Base-by-base conservation (phyloP, 2,329 filamentous ascomycete species). In the Ceratocystis alfenasii region DNA sequence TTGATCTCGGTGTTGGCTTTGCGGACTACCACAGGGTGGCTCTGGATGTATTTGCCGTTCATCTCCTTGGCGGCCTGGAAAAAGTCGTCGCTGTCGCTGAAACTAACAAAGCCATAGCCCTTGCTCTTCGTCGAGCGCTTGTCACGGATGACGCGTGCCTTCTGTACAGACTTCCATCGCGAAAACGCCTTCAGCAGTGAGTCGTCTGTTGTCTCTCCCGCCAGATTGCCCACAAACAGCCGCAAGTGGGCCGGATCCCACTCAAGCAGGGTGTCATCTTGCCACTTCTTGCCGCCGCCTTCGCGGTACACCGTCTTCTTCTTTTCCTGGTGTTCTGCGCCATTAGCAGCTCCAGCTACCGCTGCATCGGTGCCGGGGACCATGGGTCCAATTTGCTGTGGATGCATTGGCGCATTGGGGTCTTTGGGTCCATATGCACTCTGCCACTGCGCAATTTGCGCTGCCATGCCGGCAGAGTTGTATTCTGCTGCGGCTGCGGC, bases 31-130 rank as follows among this genome's bases (percentile, higher is more conserved):
- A 96, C 89, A 0, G 94, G 94, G 75, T 97, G 94, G 74, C 91
- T 96, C 72, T 95, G 93, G 73, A 99, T 97, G 76, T 99, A 99
- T 78, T 99, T 97, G 71, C 92, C 92, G 72, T 96, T 89, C 94
- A 97, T 97, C 78, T 97, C 93, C 77, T 94, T 91, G 72, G 91
- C 93, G 1, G 94, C 93, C 72, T 90, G 85, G 80, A 99, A 97
- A 75, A 95, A 97, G 73, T 96, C 92, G 74, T 99, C 94, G 36
- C 91, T 89, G 73, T 96, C 89, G 71, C 87, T 88, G 77, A 99
- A 97, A 75, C 90, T 94, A 66, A 99, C 92, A 73, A 99, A 99
- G 2, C 94, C 94, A 74, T 90, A 99, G 0, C 93, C 94, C 74
- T 94, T 95, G 72, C 89, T 95, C 78, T 99, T 99, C 66, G 89